These are phyloP conservation scores for Massariosphaeria phaeospora DNA, from an alignment of 495 filamentous ascomycete species.

Conservation along the genomic window DNA sequence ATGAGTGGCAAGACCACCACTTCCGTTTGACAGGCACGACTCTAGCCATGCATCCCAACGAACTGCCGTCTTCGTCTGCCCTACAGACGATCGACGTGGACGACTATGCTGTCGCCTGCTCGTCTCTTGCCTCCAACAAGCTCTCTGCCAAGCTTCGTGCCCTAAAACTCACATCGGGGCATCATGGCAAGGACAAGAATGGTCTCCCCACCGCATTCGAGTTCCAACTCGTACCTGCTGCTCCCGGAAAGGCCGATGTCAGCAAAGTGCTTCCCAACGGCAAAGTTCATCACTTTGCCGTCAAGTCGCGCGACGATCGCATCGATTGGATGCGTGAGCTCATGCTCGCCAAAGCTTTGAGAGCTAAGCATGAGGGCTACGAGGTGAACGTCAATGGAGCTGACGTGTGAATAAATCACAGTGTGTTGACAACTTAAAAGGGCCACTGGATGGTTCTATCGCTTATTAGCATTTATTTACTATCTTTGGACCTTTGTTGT, in stretches of 20 bases:
- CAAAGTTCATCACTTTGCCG: constrained; percentile 93
- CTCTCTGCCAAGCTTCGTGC: constrained; percentile 84
- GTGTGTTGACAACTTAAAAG: constrained; percentile 2
- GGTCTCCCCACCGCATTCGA: constrained; percentile 63
- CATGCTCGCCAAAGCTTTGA: constrained; percentile 89
- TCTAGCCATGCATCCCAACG: constrained; percentile 75
- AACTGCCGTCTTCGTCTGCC: constrained; percentile 49
- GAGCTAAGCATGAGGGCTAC: constrained; percentile 75
- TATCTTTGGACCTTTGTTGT: neutral
- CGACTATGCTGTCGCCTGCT: constrained; percentile 91
- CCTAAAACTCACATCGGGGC: constrained; percentile 56
- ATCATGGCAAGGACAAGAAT: constrained; percentile 48
- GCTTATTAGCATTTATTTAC: neutral
- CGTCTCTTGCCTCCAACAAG: constrained; percentile 66
- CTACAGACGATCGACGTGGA: constrained; percentile 89
- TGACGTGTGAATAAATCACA: constrained; percentile 51
- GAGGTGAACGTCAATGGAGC: constrained; percentile 78
- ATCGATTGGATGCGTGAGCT: constrained; percentile 99
- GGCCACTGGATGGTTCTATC: constrained; percentile 19
- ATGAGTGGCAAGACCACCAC: constrained; percentile 90
- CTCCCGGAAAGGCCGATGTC: constrained; percentile 49
- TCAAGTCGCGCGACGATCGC: constrained; percentile 76
- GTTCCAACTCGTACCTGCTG: constrained; percentile 84
- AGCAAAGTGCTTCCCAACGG: constrained; percentile 47
- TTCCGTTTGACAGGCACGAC: constrained; percentile 80